Base-by-base conservation (phyloP, 768 basidiomycete genomes). In the Hygrocybe coccinea region DNA sequence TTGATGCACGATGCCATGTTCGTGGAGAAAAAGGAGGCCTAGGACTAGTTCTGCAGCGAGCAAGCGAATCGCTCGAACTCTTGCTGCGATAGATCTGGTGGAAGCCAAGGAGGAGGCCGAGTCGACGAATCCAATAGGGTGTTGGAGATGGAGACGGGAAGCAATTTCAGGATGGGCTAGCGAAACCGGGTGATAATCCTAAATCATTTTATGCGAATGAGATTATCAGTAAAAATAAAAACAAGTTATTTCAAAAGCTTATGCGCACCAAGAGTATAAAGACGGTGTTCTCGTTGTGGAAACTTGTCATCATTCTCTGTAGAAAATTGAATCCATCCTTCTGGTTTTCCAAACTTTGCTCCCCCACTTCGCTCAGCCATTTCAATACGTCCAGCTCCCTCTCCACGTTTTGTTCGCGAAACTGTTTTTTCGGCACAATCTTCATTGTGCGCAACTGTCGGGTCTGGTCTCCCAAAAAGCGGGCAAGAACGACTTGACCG, bases 1-100 rank as follows among this genome's bases (percentile, higher is more conserved):
- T 38, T 83, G 80, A 60, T 87, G 85, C 37, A 86, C 80, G 64
- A 86, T 81, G 22, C 85, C 84, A 59, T 77, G 75, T 54, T 76
- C 72, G 62, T 86, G 85, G 1, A 87, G 63, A 51, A 68, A 72
- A 24, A 67, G 55, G 10, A 76, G 50, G 15, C 70, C 74, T 8
- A 76, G 60, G 5, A 68, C 61, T 19, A 74, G 59, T 56, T 72
- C 72, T 2, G 68, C 69, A 15, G 66, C 60, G 11, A 74, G 56
- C 15, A 72, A 56, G 29, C 64, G 67, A 24, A 73, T 51, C 35
- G 65, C 60, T n/a, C 46, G 37, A 21, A 62, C 21, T 37, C 57
- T 57, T 24, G 56, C 19, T 41, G 41, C 7, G 22, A 52, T 36
- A 56, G 48, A 48, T 35, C 45, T 36, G 52, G 58, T 49, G 46